These are phyloP conservation scores for Omphalea diandra DNA, from an alignment of 441 rosid genomes.

Conservation along the genomic window DNA sequence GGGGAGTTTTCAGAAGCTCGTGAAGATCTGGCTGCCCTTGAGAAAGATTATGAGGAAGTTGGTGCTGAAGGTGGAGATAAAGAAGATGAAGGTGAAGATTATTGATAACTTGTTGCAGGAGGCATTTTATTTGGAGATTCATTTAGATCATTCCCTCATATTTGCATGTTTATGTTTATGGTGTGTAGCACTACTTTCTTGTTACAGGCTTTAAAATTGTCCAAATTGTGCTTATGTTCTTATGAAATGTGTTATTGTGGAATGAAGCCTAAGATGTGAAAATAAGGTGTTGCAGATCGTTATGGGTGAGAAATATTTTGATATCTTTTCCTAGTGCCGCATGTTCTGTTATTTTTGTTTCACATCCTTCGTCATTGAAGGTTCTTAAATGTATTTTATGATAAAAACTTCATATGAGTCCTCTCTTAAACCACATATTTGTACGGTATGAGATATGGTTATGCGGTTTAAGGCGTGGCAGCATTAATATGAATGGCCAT, in stretches of 20 bases:
- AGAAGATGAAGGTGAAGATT: slow-evolving; percentile 79
- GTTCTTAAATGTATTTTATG: too few species aligned
- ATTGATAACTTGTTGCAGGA: slow-evolving; percentile 25
- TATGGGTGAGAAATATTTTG: too few species aligned
- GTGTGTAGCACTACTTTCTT: slow-evolving; percentile 21
- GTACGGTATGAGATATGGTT: too few species aligned
- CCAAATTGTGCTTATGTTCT: slow-evolving; percentile 17
- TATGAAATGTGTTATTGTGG: background rate
- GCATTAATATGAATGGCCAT: too few species aligned
- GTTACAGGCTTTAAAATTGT: slow-evolving; percentile 27
- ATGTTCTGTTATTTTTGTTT: too few species aligned
- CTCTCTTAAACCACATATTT: too few species aligned
- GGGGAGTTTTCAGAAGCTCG: slow-evolving; percentile 97
- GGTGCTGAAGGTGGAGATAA: slow-evolving; percentile 83
- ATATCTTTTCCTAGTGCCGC: too few species aligned
- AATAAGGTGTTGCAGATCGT: background rate
- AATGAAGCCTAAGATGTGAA: background rate
- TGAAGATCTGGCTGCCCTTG: slow-evolving; percentile 89
- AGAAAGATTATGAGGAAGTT: slow-evolving; percentile 95
- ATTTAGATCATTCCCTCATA: background rate
- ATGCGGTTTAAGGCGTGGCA: too few species aligned
- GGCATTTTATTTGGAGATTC: slow-evolving; percentile 9
- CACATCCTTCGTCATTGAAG: too few species aligned
- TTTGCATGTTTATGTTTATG: slow-evolving; percentile 19
- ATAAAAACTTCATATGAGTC: too few species aligned